Percentiles rank a stretch among this genome's conserved stretches.
Evolutionary conservation across 257 asterid species (phyloP).

Genomic region (Solanum etuberosum): DNA sequence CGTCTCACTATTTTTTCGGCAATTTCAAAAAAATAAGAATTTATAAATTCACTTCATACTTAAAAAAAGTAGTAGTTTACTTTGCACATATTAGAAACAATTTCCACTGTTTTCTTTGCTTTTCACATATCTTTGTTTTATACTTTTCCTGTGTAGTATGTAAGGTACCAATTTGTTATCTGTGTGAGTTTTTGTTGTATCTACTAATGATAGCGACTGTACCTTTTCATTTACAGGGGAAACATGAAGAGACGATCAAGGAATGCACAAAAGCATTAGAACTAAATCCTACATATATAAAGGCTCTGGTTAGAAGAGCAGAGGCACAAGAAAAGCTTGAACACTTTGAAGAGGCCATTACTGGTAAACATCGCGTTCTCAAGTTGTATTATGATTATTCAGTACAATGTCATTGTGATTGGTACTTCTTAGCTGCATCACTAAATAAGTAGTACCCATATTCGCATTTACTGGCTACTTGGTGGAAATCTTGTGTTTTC

Average conservation of each 20-base stretch:
- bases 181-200: neutral
- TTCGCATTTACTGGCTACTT: neutral
- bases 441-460: neutral
- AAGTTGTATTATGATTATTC: neutral
- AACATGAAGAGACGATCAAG: conserved; percentile 61
- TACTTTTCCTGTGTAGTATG: neutral
- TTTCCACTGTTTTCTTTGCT: neutral
- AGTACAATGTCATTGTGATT: neutral
- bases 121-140: no score
- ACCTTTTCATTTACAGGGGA: conserved; percentile 32
- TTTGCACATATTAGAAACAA: neutral
- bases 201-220: neutral
- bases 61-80: neutral
- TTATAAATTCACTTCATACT: neutral
- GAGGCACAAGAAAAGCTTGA: conserved; percentile 90
- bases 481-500: neutral
- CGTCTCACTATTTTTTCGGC: neutral
- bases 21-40: neutral
- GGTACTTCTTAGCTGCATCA: neutral
- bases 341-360: conserved; percentile 73
- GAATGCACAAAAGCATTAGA: conserved; percentile 90
- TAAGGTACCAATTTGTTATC: neutral
- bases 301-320: conserved; percentile 77
- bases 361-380: conserved; percentile 34
- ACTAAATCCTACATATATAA: conserved; percentile 65